These are phyloP conservation scores for Ammopiptanthus mongolicus DNA, from an alignment of 306 rosid species.

Conservation along the genomic window DNA sequence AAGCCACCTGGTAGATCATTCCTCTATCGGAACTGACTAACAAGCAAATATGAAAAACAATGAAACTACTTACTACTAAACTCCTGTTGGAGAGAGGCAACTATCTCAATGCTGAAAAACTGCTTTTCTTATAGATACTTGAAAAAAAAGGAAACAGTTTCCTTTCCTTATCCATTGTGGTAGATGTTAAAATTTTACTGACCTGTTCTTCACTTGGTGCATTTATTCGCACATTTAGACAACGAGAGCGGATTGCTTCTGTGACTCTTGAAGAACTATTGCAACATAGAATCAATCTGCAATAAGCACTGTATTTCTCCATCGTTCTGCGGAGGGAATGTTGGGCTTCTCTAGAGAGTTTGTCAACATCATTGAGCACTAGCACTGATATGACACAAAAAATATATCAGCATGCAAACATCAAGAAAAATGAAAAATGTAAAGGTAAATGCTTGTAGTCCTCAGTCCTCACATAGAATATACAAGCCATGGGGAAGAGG, in stretches of 20 bases:
- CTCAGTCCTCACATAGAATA: neutral
- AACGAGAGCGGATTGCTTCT: constrained; percentile 94
- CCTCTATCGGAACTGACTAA: neutral
- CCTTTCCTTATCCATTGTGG: neutral
- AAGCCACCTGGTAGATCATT: neutral
- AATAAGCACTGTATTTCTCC: constrained; percentile 91
- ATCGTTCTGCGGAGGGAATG: constrained; percentile 93
- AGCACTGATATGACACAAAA: constrained; percentile 51
- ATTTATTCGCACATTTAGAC: constrained; percentile 81
- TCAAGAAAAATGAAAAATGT: neutral
- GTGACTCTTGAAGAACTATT: constrained; percentile 95
- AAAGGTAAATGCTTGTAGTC: neutral
- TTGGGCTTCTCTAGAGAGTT: constrained; percentile 91
- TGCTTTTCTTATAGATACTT: neutral
- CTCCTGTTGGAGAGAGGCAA: neutral
- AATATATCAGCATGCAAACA: constrained; percentile 14
- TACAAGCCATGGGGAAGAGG: neutral
- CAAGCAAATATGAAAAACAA: neutral
- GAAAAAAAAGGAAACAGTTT: neutral
- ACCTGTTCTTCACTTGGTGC: constrained; percentile 88
- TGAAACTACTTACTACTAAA: neutral
- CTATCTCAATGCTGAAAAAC: neutral
- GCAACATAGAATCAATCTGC: constrained; percentile 88
- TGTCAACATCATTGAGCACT: constrained; percentile 90
- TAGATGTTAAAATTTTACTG: neutral